phyloP scores from a whole-genome alignment of 2,329 filamentous ascomycete species.

The Pestalotiopsis sp. region DNA sequence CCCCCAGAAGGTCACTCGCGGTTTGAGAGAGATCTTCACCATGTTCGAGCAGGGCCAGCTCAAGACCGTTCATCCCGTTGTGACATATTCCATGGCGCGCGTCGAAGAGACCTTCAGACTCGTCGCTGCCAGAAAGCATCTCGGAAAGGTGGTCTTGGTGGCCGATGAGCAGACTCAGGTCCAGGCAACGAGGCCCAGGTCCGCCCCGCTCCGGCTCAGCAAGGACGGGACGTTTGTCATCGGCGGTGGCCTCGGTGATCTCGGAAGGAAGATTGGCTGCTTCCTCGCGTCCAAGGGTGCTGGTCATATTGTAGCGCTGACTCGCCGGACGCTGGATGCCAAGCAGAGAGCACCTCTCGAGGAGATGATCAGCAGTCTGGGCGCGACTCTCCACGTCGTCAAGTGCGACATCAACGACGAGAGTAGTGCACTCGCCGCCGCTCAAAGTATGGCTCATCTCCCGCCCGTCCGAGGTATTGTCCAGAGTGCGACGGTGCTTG shows the following conservation, averaged over 20 bases:
- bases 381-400: constrained; percentile 14
- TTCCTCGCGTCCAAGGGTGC: constrained; percentile 31
- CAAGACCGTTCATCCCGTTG: constrained; percentile 22
- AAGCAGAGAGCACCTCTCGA: constrained; percentile 16
- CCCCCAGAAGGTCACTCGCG: not conserved
- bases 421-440: constrained; percentile 11
- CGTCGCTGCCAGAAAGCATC: constrained; percentile 35
- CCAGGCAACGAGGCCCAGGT: constrained; percentile 16
- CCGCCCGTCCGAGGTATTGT: constrained; percentile 39
- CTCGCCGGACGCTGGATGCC: constrained; percentile 23
- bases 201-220: not conserved
- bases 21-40: constrained; percentile 7
- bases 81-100: constrained; percentile 18
- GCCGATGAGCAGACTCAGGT: constrained; percentile 17
- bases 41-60: constrained; percentile 15
- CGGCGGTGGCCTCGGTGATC: constrained; percentile 33
- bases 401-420: constrained; percentile 15
- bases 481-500: constrained; percentile 27
- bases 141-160: constrained; percentile 35
- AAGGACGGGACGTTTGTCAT: constrained; percentile 30
- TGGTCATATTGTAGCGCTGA: constrained; percentile 28
- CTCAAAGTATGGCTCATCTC: not conserved
- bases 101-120: constrained; percentile 33
- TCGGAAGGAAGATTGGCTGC: constrained; percentile 25
- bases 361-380: constrained; percentile 15